Percentiles rank a stretch among this genome's conserved stretches.
Conservation (phyloP, 1,139 yeast genomes). For the Candida freyschussii region DNA sequence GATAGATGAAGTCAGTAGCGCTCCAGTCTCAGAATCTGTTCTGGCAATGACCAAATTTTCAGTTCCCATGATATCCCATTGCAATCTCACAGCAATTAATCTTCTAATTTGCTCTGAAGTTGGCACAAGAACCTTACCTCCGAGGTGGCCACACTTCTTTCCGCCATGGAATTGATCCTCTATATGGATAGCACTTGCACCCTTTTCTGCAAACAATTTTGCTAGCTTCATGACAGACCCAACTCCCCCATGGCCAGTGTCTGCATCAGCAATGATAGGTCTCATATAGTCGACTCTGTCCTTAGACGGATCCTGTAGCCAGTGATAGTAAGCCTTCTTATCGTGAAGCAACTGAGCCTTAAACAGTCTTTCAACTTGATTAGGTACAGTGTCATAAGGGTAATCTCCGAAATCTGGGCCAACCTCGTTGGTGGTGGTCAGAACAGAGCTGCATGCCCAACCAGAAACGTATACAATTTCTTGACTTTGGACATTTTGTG, state of each 20-base stretch:
- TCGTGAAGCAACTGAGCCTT: slow-evolving; percentile 55
- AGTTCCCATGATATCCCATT: slow-evolving; percentile 62
- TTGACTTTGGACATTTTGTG: slow-evolving; percentile 43
- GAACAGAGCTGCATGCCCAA: slow-evolving; percentile 31
- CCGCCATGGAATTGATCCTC: slow-evolving; percentile 66
- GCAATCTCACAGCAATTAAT: slow-evolving; percentile 54
- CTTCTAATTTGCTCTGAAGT: slow-evolving; percentile 53
- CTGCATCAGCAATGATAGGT: slow-evolving; percentile 65
- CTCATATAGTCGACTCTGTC: slow-evolving; percentile 43
- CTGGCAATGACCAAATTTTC: slow-evolving; percentile 56
- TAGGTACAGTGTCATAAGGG: slow-evolving; percentile 64
- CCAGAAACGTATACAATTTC: slow-evolving; percentile 59
- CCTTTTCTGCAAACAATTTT: slow-evolving; percentile 58
- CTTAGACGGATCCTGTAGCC: slow-evolving; percentile 28
- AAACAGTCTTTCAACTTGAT: slow-evolving; percentile 55
- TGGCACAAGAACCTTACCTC: slow-evolving; percentile 61
- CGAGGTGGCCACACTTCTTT: slow-evolving; percentile 60
- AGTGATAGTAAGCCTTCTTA: slow-evolving; percentile 42
- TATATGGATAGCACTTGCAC: slow-evolving; percentile 61
- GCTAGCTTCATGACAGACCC: slow-evolving; percentile 62
- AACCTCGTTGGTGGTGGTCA: slow-evolving; percentile 55
- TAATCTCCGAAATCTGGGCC: slow-evolving; percentile 59
- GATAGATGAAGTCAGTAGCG: slow-evolving; percentile 46
- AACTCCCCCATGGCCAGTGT: slow-evolving; percentile 66
- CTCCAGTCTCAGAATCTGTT: slow-evolving; percentile 56